Percentiles rank a stretch among this genome's conserved stretches.
Evolutionary conservation across 306 rosid genomes (phyloP).

Genomic region (Citrullus amarus): DNA sequence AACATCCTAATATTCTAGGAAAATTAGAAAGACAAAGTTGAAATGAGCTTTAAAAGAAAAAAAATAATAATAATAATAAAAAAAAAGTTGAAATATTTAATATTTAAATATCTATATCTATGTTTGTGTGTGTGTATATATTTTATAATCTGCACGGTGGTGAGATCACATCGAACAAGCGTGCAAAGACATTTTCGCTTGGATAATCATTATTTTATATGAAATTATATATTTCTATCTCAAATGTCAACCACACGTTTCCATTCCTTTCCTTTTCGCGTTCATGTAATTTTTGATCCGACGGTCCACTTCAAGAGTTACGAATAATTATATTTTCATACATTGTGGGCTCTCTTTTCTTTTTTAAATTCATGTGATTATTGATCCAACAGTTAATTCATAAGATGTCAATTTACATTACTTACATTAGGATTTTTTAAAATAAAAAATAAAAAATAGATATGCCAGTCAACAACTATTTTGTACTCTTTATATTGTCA

Average conservation of each 20-base stretch:
- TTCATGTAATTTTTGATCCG: not conserved
- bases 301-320: not conserved
- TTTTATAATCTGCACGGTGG: not conserved
- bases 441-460: too few species aligned
- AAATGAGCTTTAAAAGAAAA: not conserved
- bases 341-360: too few species aligned
- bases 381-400: not conserved
- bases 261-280: not conserved
- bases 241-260: too few species aligned
- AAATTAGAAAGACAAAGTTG: not conserved
- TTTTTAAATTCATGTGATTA: not conserved
- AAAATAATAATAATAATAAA: too few species aligned
- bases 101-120: too few species aligned
- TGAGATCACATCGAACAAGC: constrained; percentile 1
- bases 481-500: not conserved
- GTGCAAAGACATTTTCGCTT: not conserved
- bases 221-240: not conserved
- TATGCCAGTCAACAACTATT: not conserved
- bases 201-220: not conserved
- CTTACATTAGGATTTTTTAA: not conserved
- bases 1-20: not conserved
- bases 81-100: too few species aligned
- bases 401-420: not conserved
- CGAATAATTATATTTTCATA: not conserved
- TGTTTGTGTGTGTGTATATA: too few species aligned